Base-by-base conservation (phyloP, 305 asterid species). In the Fraxinus greggii region DNA sequence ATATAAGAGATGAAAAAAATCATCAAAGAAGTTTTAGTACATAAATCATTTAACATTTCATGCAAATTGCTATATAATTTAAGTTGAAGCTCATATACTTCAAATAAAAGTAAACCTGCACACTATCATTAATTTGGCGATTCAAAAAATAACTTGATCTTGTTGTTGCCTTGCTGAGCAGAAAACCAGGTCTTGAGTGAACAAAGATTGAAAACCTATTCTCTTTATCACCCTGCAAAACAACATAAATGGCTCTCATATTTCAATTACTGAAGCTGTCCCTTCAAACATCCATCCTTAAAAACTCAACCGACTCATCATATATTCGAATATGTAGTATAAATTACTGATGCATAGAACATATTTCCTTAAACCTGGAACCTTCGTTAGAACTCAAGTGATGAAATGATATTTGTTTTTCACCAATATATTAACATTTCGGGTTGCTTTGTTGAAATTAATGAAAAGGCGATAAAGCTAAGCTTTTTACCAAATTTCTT, bases 131-230 rank as follows among this genome's bases (percentile, higher is more conserved):
- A 75, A 95, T 83, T 88, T 95, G 99, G 82, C 97, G 98, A 80
- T 89, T 80, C 86, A 92, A 80, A 87, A 95, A 95, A 83, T 91
- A 93, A 13, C 21, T 45, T 36, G 98, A 95, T 94, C 94, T 90
- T 40, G 99, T 95, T 7, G 93, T 95, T 78, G 87, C 92, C 79
- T 83, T 83, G 85, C 83, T 95, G 48, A 95, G 81, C 89, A 94
- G 81, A 87, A 95, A 95, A 78, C 99, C 97, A 83, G 99, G 99
- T 85, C 99, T 91, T 67, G 99, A 90, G 82, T 95, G 99, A 84
- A 94, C 98, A 73, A 89, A 89, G 85, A 95, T 89, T 15, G 99
- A 93, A 86, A 94, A 95, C 84, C 86, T 91, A 73, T 90, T 83
- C 77, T 91, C 97, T 31, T 72, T 83, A 80, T 92, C 98, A 76